Evolutionary conservation across 768 basidiomycete genomes (phyloP).

Genomic region (Lactifluus hygrophoroides): DNA sequence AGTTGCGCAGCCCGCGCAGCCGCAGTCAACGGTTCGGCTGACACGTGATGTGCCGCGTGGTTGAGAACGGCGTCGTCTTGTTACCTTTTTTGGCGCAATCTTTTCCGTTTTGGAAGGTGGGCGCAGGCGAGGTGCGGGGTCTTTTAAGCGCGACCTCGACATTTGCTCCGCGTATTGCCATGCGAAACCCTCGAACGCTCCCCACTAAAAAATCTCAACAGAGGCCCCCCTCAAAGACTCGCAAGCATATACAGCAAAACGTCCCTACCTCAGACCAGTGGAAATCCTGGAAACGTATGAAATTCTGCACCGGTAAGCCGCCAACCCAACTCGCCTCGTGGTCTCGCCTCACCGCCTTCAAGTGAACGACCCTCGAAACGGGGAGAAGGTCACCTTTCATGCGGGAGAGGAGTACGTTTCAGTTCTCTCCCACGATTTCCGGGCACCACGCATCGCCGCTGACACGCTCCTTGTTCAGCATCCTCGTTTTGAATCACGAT

Average conservation of each 20-base stretch:
- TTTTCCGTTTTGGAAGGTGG: background rate
- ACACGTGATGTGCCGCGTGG: background rate
- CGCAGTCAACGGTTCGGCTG: background rate
- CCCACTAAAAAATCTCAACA: background rate
- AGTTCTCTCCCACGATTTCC: background rate
- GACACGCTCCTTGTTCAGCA: background rate
- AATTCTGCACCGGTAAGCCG: background rate
- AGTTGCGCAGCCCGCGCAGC: no score
- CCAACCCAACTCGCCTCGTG: background rate
- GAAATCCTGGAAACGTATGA: constrained; percentile 6
- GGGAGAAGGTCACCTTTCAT: background rate
- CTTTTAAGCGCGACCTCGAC: background rate
- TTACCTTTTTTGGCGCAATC: background rate
- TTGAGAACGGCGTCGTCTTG: no score
- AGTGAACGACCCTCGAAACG: constrained; percentile 4
- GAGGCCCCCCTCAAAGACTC: background rate
- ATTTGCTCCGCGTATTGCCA: background rate
- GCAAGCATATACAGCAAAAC: background rate
- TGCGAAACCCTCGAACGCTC: background rate
- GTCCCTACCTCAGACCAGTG: background rate
- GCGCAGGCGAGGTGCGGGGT: background rate
- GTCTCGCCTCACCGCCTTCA: background rate
- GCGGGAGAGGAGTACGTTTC: background rate
- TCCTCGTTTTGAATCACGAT: constrained; percentile 2
- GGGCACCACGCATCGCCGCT: background rate